A percentile compares a stretch with the other conserved stretches of the same genome.
Evolutionary conservation across 2,329 filamentous ascomycete species (phyloP).

Genomic region (Cladosporium cucumerinum): DNA sequence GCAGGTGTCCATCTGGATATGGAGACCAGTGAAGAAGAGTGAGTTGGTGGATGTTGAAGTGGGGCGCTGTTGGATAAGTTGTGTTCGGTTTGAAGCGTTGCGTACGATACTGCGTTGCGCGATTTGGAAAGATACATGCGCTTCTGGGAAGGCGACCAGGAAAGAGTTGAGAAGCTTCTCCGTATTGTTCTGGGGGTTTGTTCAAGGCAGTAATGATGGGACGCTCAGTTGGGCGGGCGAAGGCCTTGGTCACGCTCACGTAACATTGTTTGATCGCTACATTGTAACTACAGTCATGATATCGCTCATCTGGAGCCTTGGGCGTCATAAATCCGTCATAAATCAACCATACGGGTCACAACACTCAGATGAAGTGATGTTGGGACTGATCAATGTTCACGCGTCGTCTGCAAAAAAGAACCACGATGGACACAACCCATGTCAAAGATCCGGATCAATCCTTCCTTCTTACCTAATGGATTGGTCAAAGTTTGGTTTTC

Average conservation of each 20-base stretch:
- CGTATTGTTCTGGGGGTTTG: neutral
- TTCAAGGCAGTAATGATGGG: neutral
- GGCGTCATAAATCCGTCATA: too few species aligned
- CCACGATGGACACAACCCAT: neutral
- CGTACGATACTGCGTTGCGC: neutral
- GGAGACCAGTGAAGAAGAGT: neutral
- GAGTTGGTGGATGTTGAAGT: neutral
- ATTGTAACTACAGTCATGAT: neutral
- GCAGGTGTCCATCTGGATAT: neutral
- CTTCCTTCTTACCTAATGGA: neutral
- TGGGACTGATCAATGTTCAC: neutral
- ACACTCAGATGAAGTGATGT: neutral
- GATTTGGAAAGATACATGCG: neutral
- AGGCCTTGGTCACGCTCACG: neutral
- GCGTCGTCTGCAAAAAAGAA: neutral
- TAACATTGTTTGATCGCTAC: neutral
- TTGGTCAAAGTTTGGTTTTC: neutral
- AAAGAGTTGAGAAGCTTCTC: neutral
- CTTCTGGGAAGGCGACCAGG: neutral
- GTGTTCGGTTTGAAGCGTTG: neutral
- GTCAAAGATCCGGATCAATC: neutral
- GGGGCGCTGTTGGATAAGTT: neutral
- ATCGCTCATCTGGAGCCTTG: neutral
- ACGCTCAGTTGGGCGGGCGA: neutral
- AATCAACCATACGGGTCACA: too few species aligned